Evolutionary conservation across 345 rosid genomes (phyloP), one percentile per base, ranked within the genome.

Genomic region (Populus nigra): DNA sequence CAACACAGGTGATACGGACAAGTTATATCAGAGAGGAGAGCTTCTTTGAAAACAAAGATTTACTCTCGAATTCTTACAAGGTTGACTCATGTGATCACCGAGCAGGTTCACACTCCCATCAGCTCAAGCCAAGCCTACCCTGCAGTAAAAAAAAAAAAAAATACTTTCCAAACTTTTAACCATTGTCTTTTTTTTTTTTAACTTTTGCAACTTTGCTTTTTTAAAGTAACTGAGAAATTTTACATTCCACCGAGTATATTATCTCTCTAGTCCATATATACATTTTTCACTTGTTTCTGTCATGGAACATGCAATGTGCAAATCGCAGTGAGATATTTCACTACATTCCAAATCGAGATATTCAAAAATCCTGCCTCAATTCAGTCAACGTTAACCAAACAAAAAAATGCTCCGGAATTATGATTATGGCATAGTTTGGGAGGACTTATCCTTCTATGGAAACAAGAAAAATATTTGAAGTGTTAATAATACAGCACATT

Each of bases 1-100:
- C 87, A 78, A 75, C 70, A 38, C 66, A 68, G 74, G 74, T 69
- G 83, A 80, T 71, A 65, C 72, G 50, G 78, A 74, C 71, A 63
- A 73, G 72, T 74, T 79, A 73, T 57, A 80, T 74, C 83, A 80
- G 59, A 66, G 67, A 65, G 75, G 77, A 36, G 57, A 77, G 82
- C 70, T 69, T 69, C 71, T 76, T 72, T 69, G 25, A 69, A 78
- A 82, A 78, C 82, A 80, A 83, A 84, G 79, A 80, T 86, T 71
- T 73, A 82, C 76, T 74, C 68, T 69, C 72, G 2, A 74, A 68
- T 78, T 74, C 79, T 68, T 71, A 79, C 77, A 65, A 80, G 86
- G 82, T 86, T 85, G 88, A 85, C 88, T 72, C 82, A n/a, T 53
- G n/a, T 74, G 72, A 65, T 69, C 25, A 22, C 62, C 71, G 65